Evolutionary conservation across 352 stramenopile species (phyloP).

Genomic region (Pythium chondricola): DNA sequence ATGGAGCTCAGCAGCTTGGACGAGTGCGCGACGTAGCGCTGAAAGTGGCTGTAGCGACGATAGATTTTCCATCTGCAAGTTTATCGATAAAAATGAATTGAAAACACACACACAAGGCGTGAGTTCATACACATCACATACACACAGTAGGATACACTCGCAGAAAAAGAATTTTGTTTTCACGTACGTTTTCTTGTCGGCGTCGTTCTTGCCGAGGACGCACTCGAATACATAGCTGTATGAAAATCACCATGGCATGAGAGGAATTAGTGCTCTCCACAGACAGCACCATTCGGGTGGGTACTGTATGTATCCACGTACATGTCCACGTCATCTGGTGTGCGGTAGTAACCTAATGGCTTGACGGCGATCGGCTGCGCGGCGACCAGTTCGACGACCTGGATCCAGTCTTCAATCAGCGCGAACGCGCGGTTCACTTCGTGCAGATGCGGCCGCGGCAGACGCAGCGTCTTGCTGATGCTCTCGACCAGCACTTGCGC

Average conservation of each 20-base stretch:
- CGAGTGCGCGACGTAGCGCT: conserved; percentile 63
- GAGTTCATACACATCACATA: too few species aligned
- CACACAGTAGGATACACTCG: too few species aligned
- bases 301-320: too few species aligned
- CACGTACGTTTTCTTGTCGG: conserved; percentile 38
- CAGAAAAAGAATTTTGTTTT: too few species aligned
- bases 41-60: conserved; percentile 79
- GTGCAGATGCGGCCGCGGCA: conserved; percentile 55
- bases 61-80: conserved; percentile 82
- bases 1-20: conserved; percentile 49
- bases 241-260: not conserved
- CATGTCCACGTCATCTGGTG: conserved; percentile 75
- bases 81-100: too few species aligned
- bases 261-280: too few species aligned
- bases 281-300: too few species aligned
- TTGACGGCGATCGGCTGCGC: conserved; percentile 40
- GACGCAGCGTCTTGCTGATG: conserved; percentile 44
- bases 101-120: too few species aligned
- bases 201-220: conserved; percentile 25
- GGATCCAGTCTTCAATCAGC: conserved; percentile 52
- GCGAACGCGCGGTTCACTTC: conserved; percentile 60
- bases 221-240: conserved; percentile 79
- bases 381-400: conserved; percentile 49
- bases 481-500: conserved; percentile 37
- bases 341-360: conserved; percentile 75